Evolutionary conservation across 1,284 basidiomycete species (phyloP).

Genomic region (Moesziomyces globuligerus): DNA sequence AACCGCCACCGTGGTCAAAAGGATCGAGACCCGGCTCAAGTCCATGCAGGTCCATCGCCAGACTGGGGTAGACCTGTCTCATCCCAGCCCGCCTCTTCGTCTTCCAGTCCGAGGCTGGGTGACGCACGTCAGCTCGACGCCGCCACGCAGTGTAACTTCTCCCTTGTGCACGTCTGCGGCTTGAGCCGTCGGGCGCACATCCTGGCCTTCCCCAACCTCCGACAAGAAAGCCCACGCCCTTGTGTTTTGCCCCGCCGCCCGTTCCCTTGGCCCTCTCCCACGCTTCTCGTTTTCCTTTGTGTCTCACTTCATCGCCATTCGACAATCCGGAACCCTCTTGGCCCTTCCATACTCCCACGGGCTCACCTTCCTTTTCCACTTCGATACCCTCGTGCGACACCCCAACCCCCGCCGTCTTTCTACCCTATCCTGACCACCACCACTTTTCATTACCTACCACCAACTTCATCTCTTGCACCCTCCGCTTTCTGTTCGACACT

Average conservation of each 20-base stretch:
- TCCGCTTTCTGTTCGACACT: background rate
- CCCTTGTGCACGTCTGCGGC: background rate
- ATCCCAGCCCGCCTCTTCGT: too few relatives aligned
- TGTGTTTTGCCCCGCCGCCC: background rate
- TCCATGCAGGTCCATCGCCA: too few relatives aligned
- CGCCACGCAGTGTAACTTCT: background rate
- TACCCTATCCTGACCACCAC: background rate
- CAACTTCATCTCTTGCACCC: background rate
- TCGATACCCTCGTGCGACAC: background rate
- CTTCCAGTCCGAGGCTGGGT: too few relatives aligned
- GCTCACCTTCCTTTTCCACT: constrained; percentile 24
- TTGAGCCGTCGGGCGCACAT: background rate
- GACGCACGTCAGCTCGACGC: too few relatives aligned
- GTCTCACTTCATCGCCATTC: constrained; percentile 7
- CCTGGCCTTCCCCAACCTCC: background rate
- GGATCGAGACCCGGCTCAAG: too few relatives aligned
- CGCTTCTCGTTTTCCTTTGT: background rate
- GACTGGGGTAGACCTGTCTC: too few relatives aligned
- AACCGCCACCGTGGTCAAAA: too few relatives aligned
- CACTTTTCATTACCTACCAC: constrained; percentile 3
- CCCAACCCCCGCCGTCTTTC: background rate
- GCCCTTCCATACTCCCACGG: background rate
- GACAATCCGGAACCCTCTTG: constrained; percentile 1
- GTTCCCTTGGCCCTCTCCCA: background rate
- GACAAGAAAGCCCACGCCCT: background rate